These are phyloP conservation scores for Singerocomus inundabilis DNA, from an alignment of 1,284 basidiomycete genomes.

Conservation along the genomic window DNA sequence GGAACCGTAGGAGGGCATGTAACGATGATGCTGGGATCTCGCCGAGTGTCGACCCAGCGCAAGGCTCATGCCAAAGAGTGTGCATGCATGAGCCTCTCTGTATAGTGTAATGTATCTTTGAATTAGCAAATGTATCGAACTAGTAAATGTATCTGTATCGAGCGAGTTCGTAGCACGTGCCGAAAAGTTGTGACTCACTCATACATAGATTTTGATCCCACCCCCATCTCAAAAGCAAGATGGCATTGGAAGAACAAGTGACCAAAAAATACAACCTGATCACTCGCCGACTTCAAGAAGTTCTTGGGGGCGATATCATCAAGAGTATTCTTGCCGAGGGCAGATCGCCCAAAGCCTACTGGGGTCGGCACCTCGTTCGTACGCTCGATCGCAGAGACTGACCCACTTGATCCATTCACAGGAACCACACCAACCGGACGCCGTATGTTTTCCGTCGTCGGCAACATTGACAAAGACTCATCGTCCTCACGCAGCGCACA, in stretches of 20 bases:
- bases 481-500: conserved; percentile 65
- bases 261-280: conserved; percentile 84
- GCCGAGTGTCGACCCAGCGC: neutral
- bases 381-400: neutral
- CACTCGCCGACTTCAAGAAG: conserved; percentile 84
- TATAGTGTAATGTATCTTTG: neutral
- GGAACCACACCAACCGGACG: conserved; percentile 93
- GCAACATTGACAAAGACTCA: neutral
- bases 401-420: conserved; percentile 33
- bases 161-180: conserved; percentile 14
- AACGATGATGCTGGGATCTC: neutral
- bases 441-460: conserved; percentile 58
- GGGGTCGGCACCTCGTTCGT: conserved; percentile 58
- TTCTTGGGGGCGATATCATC: conserved; percentile 84
- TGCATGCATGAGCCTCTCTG: neutral
- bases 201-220: neutral
- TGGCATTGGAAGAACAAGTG: conserved; percentile 32
- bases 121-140: neutral
- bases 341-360: conserved; percentile 80
- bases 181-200: neutral
- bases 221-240: conserved; percentile 6
- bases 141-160: no score
- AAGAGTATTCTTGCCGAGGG: conserved; percentile 82
- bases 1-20: neutral
- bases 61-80: neutral